phyloP scores from a whole-genome alignment of 2,329 filamentous ascomycete species.

The Penicillium hordei region DNA sequence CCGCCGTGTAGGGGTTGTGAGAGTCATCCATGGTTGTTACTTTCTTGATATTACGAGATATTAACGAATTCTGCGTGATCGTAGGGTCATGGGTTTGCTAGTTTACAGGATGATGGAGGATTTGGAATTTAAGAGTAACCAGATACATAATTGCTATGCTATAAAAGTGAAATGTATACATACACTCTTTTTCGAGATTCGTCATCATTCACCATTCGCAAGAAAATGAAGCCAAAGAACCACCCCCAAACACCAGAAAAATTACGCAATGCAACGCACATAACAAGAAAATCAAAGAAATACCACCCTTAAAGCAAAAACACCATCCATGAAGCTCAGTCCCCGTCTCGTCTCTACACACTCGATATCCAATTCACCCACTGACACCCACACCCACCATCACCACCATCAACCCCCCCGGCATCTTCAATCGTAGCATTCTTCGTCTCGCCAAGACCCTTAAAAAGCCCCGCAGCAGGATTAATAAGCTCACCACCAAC shows the following conservation, averaged over 20 bases:
- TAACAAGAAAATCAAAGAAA: background rate
- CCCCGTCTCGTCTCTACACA: background rate
- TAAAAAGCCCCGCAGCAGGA: conserved; percentile 49
- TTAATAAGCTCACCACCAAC: conserved; percentile 55
- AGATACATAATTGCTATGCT: background rate
- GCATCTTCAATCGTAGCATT: conserved; percentile 21
- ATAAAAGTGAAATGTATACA: background rate
- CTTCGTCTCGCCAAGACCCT: conserved; percentile 16
- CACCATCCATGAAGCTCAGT: background rate
- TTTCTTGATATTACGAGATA: background rate
- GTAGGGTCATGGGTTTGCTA: background rate
- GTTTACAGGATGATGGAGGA: too few species aligned
- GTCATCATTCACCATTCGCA: background rate
- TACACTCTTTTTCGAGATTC: background rate
- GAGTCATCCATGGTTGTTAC: background rate
- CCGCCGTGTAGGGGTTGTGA: background rate
- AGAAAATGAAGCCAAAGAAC: background rate
- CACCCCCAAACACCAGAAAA: background rate
- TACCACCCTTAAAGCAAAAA: too few species aligned
- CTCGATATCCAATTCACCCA: conserved; percentile 55
- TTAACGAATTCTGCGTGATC: background rate
- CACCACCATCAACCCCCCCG: conserved; percentile 59
- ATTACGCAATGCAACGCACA: background rate
- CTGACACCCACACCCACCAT: conserved; percentile 59
- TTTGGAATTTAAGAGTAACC: background rate